These are phyloP conservation scores for Didymella pinodella DNA, from an alignment of 2,329 filamentous ascomycete genomes.

Conservation along the genomic window DNA sequence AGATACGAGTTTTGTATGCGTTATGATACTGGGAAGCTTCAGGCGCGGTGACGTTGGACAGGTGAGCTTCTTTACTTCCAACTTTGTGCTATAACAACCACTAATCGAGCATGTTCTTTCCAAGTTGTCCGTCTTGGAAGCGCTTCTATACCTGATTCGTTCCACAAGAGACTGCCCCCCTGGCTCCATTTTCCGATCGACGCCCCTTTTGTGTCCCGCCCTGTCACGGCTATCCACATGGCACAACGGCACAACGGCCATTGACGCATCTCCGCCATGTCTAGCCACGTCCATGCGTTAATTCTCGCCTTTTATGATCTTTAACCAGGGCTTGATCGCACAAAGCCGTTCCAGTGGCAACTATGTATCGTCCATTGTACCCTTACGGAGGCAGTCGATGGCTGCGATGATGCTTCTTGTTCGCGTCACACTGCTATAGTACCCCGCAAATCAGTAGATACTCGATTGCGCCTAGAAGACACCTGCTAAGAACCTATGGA, in stretches of 20 bases:
- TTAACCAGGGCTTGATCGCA: background rate
- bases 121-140: constrained; percentile 20
- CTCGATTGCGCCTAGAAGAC: background rate
- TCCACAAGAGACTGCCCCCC: constrained; percentile 18
- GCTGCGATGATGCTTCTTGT: constrained; percentile 18
- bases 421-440: background rate
- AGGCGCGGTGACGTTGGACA: background rate
- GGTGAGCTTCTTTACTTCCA: constrained; percentile 24
- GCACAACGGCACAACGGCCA: constrained; percentile 36
- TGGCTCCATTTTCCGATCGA: constrained; percentile 26
- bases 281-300: constrained; percentile 1
- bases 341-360: constrained; percentile 18
- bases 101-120: constrained; percentile 25
- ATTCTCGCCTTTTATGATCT: background rate
- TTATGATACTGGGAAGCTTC: background rate
- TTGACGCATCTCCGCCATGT: constrained; percentile 33
- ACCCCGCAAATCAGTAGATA: constrained; percentile 8
- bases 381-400: constrained; percentile 14
- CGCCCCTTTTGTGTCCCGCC: constrained; percentile 25
- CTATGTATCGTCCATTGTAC: constrained; percentile 11
- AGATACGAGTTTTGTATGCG: too few relatives aligned
- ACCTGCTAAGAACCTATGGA: constrained; percentile 18
- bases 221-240: constrained; percentile 33
- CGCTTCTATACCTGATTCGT: constrained; percentile 28
- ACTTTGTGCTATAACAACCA: constrained; percentile 40